phyloP scores from a whole-genome alignment of 2,329 filamentous ascomycete genomes.

The Colletotrichum acutatum region DNA sequence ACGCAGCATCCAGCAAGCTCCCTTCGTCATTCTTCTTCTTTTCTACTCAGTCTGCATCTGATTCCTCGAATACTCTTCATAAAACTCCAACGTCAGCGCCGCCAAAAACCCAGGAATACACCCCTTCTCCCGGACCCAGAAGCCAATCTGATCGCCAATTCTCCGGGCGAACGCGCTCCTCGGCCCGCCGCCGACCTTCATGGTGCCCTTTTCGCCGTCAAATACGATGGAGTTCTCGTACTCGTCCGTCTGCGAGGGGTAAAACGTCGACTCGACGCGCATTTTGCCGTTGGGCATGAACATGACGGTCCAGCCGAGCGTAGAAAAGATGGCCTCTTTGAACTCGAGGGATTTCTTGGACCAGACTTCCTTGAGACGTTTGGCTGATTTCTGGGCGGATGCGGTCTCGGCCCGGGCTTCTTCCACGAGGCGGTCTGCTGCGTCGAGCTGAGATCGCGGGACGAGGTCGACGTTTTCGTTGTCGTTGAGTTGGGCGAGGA shows the following conservation, averaged over 20 bases:
- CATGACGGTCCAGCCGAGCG: conserved; percentile 93
- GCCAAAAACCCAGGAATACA: conserved; percentile 95
- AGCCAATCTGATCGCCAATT: conserved; percentile 88
- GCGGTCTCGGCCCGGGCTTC: conserved; percentile 76
- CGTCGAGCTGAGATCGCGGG: conserved; percentile 80
- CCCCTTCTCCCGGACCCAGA: conserved; percentile 94
- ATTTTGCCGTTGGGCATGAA: conserved; percentile 98
- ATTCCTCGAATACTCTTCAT: conserved; percentile 71
- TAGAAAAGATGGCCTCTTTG: conserved; percentile 90
- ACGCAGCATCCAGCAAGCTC: background rate
- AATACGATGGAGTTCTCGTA: conserved; percentile 84
- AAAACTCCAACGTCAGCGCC: conserved; percentile 92
- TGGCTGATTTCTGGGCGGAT: conserved; percentile 83
- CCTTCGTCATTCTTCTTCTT: background rate
- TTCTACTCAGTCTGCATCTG: conserved; percentile 23
- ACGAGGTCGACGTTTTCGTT: conserved; percentile 68
- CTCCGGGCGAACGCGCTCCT: conserved; percentile 86
- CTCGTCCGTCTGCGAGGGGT: conserved; percentile 74
- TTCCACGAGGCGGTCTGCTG: conserved; percentile 78
- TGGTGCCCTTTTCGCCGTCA: conserved; percentile 92
- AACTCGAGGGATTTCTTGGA: conserved; percentile 91
- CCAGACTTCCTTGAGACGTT: conserved; percentile 93
- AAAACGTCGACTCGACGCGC: conserved; percentile 87
- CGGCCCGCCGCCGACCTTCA: conserved; percentile 96
- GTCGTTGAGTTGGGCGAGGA: conserved; percentile 77